Base-by-base conservation (phyloP, 441 rosid genomes). In the Corymbia calophylla region DNA sequence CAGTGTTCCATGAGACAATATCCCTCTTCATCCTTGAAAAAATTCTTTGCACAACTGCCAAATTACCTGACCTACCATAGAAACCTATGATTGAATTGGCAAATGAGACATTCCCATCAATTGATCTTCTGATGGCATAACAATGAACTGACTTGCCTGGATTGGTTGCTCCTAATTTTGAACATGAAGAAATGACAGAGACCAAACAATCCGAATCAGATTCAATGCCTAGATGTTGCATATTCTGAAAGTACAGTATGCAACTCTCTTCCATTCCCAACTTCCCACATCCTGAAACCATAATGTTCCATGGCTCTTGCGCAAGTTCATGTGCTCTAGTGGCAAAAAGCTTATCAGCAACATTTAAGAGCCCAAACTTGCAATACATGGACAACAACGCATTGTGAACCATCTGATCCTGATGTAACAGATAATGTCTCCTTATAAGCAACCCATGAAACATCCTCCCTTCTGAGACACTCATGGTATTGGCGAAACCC, bases 331-430 rank as follows among this genome's bases (percentile, higher is more conserved):
- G 19, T 3, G 54, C 89, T 64, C 86, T 81, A 32, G 19, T 86
- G 49, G 54, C 60, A 85, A 95, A 92, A 84, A 95, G 92, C 91
- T 92, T 93, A 91, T 91, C 95, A 53, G 96, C 94, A 39, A 49
- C 89, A 39, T 89, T 85, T 56, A 95, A 87, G 82, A 90, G 91
- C 89, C 94, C 93, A 17, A 94, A 93, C 89, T 92, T 96, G 93
- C 96, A 93, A 91, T 94, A 93, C 95, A 94, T 93, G 21, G 96
- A 94, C 88, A 96, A 56, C 60, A 96, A 89, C 3, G 95, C 93
- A 93, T 92, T 92, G 86, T 80, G 89, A 53, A 95, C 95, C 80
- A 89, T 90, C 29, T 82, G 88, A 86, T 86, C 88, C 62, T 13
- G 29, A 51, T 93, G 93, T 25, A 93, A 86, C 56, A 91, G n/a